These are phyloP conservation scores for Lycium barbarum DNA, from an alignment of 257 asterid genomes.

Conservation along the genomic window DNA sequence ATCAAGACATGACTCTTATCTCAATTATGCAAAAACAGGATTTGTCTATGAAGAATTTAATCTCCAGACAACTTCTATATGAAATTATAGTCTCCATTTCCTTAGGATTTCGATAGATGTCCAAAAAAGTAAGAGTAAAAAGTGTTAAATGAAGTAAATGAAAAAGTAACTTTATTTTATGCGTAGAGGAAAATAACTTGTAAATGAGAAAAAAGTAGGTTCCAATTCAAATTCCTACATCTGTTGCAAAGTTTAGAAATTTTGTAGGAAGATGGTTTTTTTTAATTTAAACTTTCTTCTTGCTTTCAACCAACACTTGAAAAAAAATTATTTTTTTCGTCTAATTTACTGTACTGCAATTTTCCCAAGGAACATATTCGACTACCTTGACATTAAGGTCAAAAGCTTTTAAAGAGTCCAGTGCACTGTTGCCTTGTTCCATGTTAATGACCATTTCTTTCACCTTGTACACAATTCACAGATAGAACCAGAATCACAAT, in stretches of 20 bases:
- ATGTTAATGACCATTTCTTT: constrained; percentile 26
- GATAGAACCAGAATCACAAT: constrained; percentile 97
- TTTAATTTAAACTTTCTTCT: background rate
- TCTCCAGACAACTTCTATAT: background rate
- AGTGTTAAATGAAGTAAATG: background rate
- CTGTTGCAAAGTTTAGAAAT: background rate
- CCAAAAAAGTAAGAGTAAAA: background rate
- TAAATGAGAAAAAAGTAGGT: background rate
- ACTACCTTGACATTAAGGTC: constrained; percentile 14
- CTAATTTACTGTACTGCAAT: background rate
- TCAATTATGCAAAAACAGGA: background rate
- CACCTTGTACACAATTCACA: constrained; percentile 42
- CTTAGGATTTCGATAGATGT: background rate
- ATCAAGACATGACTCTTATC: background rate
- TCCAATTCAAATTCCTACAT: background rate
- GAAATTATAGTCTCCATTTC: background rate
- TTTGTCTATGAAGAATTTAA: background rate
- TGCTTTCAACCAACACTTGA: background rate
- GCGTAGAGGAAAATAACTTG: background rate
- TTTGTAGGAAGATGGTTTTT: background rate
- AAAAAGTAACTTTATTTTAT: background rate
- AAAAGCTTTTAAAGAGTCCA: background rate
- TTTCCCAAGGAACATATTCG: background rate
- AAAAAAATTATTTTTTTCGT: background rate
- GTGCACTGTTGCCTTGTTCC: background rate